Percentiles rank a stretch among this genome's conserved stretches.
These are phyloP conservation scores for Apiotrichum siamense DNA, from an alignment of 1,284 basidiomycete genomes.

Conservation along the genomic window DNA sequence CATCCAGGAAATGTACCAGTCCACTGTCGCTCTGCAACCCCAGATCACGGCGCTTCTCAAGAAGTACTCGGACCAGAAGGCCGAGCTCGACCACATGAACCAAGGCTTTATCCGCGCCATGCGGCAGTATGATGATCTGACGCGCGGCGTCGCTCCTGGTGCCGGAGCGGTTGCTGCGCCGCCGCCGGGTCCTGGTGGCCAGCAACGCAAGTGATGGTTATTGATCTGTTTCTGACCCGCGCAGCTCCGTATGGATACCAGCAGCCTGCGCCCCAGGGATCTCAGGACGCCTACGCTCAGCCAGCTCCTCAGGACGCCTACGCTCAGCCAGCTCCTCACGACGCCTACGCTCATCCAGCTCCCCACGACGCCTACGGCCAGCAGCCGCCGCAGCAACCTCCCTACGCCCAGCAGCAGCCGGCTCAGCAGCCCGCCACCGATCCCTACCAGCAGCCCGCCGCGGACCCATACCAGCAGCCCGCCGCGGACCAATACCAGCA, in stretches of 20 bases:
- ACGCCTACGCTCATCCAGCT: conserved; percentile 10
- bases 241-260: conserved; percentile 4
- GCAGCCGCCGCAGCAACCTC: conserved; percentile 18
- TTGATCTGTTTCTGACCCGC: too few species aligned
- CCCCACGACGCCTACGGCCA: conserved; percentile 15
- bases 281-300: conserved; percentile 16
- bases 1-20: conserved; percentile 85
- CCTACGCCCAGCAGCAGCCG: neutral
- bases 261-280: neutral
- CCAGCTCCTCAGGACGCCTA: conserved; percentile 7
- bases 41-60: conserved; percentile 96
- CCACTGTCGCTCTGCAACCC: conserved; percentile 78
- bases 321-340: conserved; percentile 4
- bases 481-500: conserved; percentile 5
- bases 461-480: neutral
- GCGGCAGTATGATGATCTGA: conserved; percentile 44
- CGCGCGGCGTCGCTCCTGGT: conserved; percentile 20
- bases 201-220: too few species aligned
- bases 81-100: conserved; percentile 49
- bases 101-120: conserved; percentile 46
- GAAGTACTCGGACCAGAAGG: conserved; percentile 86
- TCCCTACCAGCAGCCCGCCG: neutral
- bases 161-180: neutral
- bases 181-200: too few species aligned
- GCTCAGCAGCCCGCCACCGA: conserved; percentile 2